Conservation (phyloP, 176 grass and related monocot species). For the Carex parvula region DNA sequence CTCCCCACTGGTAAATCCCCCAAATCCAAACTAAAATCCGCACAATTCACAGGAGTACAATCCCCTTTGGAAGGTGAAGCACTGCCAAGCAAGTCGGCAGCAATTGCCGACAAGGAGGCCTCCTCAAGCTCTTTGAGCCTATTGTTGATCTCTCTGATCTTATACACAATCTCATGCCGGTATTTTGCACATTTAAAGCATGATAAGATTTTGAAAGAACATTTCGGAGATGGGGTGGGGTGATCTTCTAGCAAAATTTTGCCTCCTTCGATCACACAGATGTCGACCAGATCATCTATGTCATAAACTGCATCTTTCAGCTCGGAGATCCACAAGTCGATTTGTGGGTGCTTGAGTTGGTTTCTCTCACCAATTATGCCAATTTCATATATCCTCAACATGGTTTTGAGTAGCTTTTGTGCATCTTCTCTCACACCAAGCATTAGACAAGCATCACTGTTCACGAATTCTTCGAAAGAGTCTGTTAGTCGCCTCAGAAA, state of each 20-base stretch:
- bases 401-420: slow-evolving; percentile 38
- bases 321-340: slow-evolving; percentile 42
- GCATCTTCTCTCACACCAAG: slow-evolving; percentile 54
- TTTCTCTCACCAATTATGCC: slow-evolving; percentile 34
- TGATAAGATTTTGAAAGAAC: slow-evolving; percentile 38
- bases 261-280: slow-evolving; percentile 46
- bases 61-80: slow-evolving; percentile 11
- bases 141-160: slow-evolving; percentile 45
- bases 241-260: slow-evolving; percentile 42
- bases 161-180: slow-evolving; percentile 50
- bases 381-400: slow-evolving; percentile 36
- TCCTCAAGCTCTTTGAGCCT: slow-evolving; percentile 48
- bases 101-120: slow-evolving; percentile 33
- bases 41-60: not conserved
- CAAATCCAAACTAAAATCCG: not conserved
- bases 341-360: slow-evolving; percentile 16
- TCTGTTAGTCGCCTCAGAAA: slow-evolving; percentile 39
- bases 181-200: slow-evolving; percentile 49
- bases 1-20: slow-evolving; percentile 33
- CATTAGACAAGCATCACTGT: slow-evolving; percentile 33
- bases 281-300: slow-evolving; percentile 55
- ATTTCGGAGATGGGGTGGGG: slow-evolving; percentile 3
- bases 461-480: slow-evolving; percentile 34
- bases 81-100: slow-evolving; percentile 12
- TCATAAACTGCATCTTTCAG: slow-evolving; percentile 73